Evolutionary conservation across 2,329 filamentous ascomycete genomes (phyloP).

Genomic region (Neopestalotiopsis rosae): DNA sequence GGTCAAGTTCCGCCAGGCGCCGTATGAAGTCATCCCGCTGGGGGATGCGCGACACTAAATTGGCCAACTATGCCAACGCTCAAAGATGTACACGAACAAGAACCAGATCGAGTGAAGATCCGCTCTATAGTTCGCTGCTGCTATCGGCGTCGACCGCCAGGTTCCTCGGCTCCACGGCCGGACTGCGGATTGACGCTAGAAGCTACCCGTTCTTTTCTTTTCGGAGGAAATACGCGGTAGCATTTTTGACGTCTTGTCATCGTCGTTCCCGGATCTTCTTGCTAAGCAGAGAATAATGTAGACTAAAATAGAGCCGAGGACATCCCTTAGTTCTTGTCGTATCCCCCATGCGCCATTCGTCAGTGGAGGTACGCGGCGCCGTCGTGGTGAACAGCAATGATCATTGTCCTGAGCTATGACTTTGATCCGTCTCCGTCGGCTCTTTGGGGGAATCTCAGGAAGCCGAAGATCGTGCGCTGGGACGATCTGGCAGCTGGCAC

Average conservation of each 20-base stretch:
- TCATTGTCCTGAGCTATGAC: background rate
- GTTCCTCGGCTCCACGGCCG: slow-evolving; percentile 1
- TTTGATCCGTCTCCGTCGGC: background rate
- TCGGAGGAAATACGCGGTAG: background rate
- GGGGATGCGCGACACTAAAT: background rate
- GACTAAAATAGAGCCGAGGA: background rate
- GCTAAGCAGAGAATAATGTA: background rate
- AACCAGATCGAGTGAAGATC: background rate
- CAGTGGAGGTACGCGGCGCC: background rate
- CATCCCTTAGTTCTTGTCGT: background rate
- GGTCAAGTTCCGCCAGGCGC: background rate
- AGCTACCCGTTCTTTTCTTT: background rate
- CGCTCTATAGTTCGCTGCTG: background rate
- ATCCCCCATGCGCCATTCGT: background rate
- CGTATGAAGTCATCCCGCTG: background rate
- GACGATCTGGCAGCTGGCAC: background rate
- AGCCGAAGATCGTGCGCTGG: background rate
- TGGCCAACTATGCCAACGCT: background rate
- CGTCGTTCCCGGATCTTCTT: background rate
- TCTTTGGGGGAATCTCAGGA: background rate
- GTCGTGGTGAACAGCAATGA: background rate
- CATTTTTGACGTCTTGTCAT: background rate
- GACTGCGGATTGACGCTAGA: background rate
- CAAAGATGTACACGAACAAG: background rate
- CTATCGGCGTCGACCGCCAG: background rate